Conservation (phyloP, 257 asterid species). For the Plectranthus barbatus region DNA sequence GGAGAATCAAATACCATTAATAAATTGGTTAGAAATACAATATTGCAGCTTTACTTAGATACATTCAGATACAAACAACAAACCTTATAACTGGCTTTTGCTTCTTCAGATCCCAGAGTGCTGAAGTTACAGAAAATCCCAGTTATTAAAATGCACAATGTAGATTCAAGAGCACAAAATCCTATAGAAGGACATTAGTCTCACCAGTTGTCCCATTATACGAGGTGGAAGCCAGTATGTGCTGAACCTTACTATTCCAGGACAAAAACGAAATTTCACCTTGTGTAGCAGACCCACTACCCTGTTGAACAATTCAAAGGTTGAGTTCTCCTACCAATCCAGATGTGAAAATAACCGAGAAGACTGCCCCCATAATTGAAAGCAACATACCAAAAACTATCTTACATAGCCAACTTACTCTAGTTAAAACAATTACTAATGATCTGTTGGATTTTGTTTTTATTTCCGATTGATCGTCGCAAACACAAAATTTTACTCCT, state of each 20-base stretch:
- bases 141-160: constrained; percentile 19
- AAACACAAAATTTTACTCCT: not conserved
- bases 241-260: constrained; percentile 85
- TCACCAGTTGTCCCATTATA: constrained; percentile 88
- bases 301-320: constrained; percentile 40
- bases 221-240: constrained; percentile 89
- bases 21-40: not conserved
- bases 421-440: not conserved
- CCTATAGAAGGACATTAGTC: constrained; percentile 7
- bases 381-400: not conserved
- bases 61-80: not conserved
- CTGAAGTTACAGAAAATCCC: constrained; percentile 35
- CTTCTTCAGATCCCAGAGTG: constrained; percentile 94
- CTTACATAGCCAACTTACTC: not conserved
- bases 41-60: not conserved
- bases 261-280: constrained; percentile 92
- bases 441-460: not conserved
- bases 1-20: not conserved
- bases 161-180: constrained; percentile 13
- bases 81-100: constrained; percentile 95
- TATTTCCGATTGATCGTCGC: not conserved
- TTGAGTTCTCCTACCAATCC: constrained; percentile 12
- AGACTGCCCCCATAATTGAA: not conserved
- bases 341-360: not conserved
- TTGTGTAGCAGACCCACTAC: constrained; percentile 86